Evolutionary conservation across 2,329 filamentous ascomycete genomes (phyloP).

Genomic region (Alternaria infectoria): DNA sequence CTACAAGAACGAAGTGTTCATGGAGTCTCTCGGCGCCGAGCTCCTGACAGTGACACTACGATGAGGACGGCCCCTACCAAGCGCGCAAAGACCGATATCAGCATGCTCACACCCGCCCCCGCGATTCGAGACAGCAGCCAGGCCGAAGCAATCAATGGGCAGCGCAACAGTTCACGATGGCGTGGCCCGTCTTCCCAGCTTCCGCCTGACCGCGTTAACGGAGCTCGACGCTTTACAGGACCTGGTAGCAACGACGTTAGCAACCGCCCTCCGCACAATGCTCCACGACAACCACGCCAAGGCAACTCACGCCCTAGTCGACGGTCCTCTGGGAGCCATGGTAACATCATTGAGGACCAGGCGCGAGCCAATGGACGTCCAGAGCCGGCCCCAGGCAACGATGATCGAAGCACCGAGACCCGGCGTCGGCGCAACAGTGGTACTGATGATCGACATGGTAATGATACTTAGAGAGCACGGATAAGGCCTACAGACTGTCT

Average conservation of each 20-base stretch:
- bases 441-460: neutral
- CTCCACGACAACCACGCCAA: neutral
- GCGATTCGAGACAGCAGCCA: neutral
- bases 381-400: neutral
- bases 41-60: neutral
- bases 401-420: neutral
- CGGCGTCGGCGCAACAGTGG: neutral
- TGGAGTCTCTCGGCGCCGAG: neutral
- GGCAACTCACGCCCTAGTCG: neutral
- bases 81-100: neutral
- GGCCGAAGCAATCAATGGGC: neutral
- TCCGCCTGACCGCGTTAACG: neutral
- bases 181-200: neutral
- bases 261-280: neutral
- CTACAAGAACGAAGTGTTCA: neutral
- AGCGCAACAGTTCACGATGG: neutral
- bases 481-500: neutral
- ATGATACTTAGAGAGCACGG: neutral
- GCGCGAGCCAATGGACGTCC: neutral
- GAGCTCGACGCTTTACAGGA: neutral
- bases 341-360: neutral
- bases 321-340: neutral
- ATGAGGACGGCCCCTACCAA: neutral
- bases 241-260: neutral
- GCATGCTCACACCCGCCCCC: neutral